These are phyloP conservation scores for Litsea cubeba DNA, from an alignment of 164 flowering plant genomes.

Conservation along the genomic window DNA sequence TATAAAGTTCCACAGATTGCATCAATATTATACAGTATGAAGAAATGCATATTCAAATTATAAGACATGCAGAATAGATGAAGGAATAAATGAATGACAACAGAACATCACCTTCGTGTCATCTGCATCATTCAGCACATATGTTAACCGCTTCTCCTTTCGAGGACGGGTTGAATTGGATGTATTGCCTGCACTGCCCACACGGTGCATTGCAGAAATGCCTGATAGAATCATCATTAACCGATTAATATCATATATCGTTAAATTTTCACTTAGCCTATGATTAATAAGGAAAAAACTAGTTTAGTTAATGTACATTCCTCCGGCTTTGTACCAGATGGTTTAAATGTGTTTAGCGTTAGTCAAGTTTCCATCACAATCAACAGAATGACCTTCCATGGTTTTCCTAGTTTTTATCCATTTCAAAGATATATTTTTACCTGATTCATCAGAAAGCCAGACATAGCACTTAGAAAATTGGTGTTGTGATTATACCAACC, in stretches of 20 bases:
- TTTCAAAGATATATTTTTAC: no score
- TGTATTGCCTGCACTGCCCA: constrained; percentile 84
- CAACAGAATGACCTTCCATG: no score
- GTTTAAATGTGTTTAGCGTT: no score
- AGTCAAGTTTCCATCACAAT: no score
- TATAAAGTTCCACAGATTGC: neutral
- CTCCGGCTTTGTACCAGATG: neutral
- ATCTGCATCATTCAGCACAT: constrained; percentile 76
- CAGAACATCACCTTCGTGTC: constrained; percentile 56
- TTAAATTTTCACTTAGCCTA: neutral
- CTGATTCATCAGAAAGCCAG: no score
- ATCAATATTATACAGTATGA: neutral
- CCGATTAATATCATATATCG: neutral
- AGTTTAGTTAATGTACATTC: no score
- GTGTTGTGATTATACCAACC: no score
- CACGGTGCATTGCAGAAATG: constrained; percentile 81
- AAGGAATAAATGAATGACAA: constrained; percentile 6
- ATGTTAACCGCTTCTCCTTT: constrained; percentile 89
- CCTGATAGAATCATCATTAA: constrained; percentile 5
- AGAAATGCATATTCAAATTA: neutral
- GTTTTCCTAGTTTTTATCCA: no score
- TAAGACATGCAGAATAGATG: neutral
- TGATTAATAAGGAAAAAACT: no score
- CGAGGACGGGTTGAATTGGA: constrained; percentile 69
- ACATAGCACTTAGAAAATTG: no score